Evolutionary conservation across 805 yeast genomes (phyloP).

Genomic region (Wickerhamiella sorbophila): DNA sequence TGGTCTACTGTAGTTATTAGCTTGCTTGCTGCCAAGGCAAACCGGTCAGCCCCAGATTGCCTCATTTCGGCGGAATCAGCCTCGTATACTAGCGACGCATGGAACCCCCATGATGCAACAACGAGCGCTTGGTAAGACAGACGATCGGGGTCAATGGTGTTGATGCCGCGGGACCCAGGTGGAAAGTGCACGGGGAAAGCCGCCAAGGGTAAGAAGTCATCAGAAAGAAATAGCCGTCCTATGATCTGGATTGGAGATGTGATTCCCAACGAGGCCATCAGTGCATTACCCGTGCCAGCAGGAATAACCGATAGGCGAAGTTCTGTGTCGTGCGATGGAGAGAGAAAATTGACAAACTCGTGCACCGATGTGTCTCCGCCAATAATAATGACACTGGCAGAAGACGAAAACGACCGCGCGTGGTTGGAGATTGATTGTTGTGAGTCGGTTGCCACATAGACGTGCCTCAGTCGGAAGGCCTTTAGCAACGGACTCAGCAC

Average conservation of each 20-base stretch:
- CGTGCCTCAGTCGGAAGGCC: conserved; percentile 23
- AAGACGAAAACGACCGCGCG: conserved; percentile 20
- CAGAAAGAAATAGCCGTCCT: conserved; percentile 16
- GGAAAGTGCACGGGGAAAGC: conserved; percentile 35
- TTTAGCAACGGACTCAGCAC: conserved; percentile 24
- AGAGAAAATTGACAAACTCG: conserved; percentile 51
- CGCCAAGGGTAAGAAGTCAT: conserved; percentile 27
- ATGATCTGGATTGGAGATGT: conserved; percentile 19
- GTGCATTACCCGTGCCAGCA: conserved; percentile 77
- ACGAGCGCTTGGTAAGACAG: conserved; percentile 32
- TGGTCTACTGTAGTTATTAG: conserved; percentile 38
- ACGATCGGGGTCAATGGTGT: conserved; percentile 17
- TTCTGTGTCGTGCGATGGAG: conserved; percentile 5
- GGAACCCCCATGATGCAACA: conserved; percentile 75
- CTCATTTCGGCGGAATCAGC: conserved; percentile 58
- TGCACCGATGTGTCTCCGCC: conserved; percentile 81
- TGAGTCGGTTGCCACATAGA: conserved; percentile 24
- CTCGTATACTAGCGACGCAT: conserved; percentile 71
- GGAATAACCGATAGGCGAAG: conserved; percentile 35
- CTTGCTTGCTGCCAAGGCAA: conserved; percentile 49
- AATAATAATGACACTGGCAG: conserved; percentile 42
- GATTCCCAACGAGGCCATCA: conserved; percentile 45
- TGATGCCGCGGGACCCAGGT: conserved; percentile 23
- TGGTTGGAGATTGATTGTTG: conserved; percentile 21
- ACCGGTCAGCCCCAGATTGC: conserved; percentile 49